Conservation (phyloP, 2,329 filamentous ascomycete genomes). For the Calonectria leucothoes region DNA sequence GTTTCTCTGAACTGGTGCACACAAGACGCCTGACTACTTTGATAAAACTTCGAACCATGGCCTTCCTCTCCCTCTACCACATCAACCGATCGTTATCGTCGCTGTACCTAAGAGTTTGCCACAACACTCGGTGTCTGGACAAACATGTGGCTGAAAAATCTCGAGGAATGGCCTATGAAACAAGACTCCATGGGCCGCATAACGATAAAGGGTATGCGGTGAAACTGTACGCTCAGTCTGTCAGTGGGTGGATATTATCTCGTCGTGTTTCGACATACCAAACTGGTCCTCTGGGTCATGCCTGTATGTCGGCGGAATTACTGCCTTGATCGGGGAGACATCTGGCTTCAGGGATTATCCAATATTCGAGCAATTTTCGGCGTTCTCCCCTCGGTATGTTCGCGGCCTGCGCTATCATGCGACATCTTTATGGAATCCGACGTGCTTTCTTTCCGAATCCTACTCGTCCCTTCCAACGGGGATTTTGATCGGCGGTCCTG, state of each 20-base stretch:
- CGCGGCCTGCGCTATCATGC: constrained; percentile 41
- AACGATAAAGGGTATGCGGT: not conserved
- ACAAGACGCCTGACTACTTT: not conserved
- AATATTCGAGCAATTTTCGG: constrained; percentile 46
- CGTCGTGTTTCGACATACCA: not conserved
- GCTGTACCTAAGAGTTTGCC: too few species aligned
- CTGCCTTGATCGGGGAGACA: not conserved
- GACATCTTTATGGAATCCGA: constrained; percentile 36
- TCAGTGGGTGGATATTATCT: not conserved
- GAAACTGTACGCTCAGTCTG: not conserved
- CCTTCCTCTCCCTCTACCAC: not conserved
- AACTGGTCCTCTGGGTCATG: not conserved
- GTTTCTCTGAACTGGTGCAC: not conserved
- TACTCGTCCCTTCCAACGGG: constrained; percentile 16
- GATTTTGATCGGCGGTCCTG: constrained; percentile 34
- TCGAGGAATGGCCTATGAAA: not conserved
- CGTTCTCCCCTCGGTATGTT: constrained; percentile 42
- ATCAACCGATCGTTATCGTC: not conserved
- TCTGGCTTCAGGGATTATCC: constrained; percentile 23
- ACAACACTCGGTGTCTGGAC: too few species aligned
- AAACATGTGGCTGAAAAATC: too few species aligned
- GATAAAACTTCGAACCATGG: not conserved
- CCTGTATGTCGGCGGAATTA: constrained; percentile 1
- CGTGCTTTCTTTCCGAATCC: constrained; percentile 40
- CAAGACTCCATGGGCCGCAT: not conserved